Conservation (phyloP, 106 monocot species). For the Dactylorhiza incarnata region DNA sequence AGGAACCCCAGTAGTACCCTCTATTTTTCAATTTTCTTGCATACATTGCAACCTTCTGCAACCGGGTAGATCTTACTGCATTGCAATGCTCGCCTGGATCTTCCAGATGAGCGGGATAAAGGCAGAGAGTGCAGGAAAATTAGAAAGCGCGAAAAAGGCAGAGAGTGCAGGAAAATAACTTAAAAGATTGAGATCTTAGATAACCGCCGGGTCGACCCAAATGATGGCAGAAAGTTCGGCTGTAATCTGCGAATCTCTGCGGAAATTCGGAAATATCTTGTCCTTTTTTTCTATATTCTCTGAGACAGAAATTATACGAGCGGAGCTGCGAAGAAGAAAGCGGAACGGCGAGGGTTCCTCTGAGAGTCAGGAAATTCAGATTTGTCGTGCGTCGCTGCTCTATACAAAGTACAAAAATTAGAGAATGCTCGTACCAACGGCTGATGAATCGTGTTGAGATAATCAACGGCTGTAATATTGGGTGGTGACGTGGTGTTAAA, state of each 20-base stretch:
- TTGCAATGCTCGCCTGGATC: not conserved
- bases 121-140: not conserved
- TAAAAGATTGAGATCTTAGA: not conserved
- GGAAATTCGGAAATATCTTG: not conserved
- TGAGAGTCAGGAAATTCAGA: too few relatives aligned
- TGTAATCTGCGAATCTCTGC: not conserved
- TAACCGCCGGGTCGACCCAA: too few relatives aligned
- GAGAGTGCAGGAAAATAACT: not conserved
- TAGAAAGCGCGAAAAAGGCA: not conserved
- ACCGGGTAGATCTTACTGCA: not conserved
- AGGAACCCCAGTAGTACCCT: constrained; percentile 15
- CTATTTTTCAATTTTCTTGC: constrained; percentile 41
- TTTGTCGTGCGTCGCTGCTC: too few relatives aligned
- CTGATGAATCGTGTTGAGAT: too few relatives aligned
- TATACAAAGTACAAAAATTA: too few relatives aligned
- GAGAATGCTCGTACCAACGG: too few relatives aligned
- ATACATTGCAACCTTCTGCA: constrained; percentile 35
- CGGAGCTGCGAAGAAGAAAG: not conserved
- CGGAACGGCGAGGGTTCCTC: not conserved
- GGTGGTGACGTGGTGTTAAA: too few relatives aligned
- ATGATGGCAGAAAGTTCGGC: not conserved
- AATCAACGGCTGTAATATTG: too few relatives aligned
- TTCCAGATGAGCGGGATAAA: not conserved
- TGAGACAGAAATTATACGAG: not conserved
- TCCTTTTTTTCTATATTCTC: not conserved